Evolutionary conservation across 2,329 filamentous ascomycete species (phyloP).

Genomic region (Aspergillus aculeatinus): DNA sequence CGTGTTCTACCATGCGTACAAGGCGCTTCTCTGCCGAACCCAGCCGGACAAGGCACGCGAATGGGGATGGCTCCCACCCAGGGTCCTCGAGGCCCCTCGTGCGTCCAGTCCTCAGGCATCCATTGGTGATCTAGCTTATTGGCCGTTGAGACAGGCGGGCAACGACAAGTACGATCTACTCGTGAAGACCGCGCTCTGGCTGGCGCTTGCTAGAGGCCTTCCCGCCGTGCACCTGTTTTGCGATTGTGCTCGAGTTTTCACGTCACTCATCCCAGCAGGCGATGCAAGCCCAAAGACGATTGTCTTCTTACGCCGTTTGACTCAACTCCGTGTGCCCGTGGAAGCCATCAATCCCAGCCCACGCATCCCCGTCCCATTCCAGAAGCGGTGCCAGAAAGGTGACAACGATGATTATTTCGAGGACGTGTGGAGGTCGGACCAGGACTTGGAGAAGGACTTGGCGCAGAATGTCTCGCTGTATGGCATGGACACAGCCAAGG

Average conservation of each 20-base stretch:
- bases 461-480: conserved; percentile 11
- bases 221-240: conserved; percentile 31
- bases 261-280: conserved; percentile 10
- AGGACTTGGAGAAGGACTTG: conserved; percentile 11
- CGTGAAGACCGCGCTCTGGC: conserved; percentile 27
- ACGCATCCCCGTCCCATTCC: conserved; percentile 13
- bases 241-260: conserved; percentile 26
- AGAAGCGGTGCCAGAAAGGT: conserved; percentile 4
- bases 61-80: conserved; percentile 22
- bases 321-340: conserved; percentile 14
- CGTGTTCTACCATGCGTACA: conserved; percentile 22
- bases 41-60: conserved; percentile 18
- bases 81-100: conserved; percentile 8
- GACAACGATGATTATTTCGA: conserved; percentile 21
- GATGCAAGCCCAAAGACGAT: conserved; percentile 6
- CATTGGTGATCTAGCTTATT: conserved; percentile 15
- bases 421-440: conserved; percentile 18
- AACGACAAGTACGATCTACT: conserved; percentile 18
- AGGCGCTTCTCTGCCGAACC: conserved; percentile 11
- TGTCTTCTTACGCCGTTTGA: conserved; percentile 17
- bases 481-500: conserved; percentile 1
- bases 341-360: conserved; percentile 10
- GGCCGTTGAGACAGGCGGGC: conserved; percentile 8
- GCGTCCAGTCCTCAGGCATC: conserved; percentile 10
- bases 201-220: conserved; percentile 26